These are phyloP conservation scores for Leishmania braziliensis DNA, from an alignment of 208 protist genomes.

Conservation along the genomic window DNA sequence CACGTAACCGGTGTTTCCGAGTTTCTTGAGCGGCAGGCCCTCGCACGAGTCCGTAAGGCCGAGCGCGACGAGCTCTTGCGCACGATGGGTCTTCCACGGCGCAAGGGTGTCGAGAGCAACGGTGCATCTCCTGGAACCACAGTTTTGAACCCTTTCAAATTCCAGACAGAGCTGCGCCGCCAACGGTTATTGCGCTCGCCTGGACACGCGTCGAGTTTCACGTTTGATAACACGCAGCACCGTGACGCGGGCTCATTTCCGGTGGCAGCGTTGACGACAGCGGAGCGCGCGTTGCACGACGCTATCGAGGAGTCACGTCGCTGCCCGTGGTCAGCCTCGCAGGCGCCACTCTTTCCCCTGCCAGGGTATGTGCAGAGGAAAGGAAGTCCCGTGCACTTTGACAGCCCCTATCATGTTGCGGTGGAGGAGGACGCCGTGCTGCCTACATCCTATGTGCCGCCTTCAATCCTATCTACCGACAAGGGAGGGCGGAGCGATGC, in stretches of 20 bases:
- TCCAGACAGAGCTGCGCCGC: conserved; percentile 23
- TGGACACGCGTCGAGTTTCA: background rate
- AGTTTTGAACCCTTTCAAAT: conserved; percentile 17
- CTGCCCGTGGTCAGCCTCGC: background rate
- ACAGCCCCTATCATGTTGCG: background rate
- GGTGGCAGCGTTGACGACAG: conserved; percentile 5
- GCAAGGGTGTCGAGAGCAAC: conserved; percentile 1
- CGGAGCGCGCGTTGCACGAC: conserved; percentile 26
- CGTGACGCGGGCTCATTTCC: background rate
- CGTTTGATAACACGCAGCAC: background rate
- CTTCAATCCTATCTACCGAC: background rate
- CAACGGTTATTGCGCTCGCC: conserved; percentile 3
- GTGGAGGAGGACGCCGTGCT: no score
- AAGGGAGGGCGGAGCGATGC: background rate
- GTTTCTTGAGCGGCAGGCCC: conserved; percentile 66
- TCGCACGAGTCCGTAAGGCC: conserved; percentile 45
- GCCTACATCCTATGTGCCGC: background rate
- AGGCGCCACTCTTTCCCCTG: conserved; percentile 15
- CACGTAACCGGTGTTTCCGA: conserved; percentile 43
- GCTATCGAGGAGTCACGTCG: conserved; percentile 6
- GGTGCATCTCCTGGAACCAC: conserved; percentile 2
- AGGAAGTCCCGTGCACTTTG: conserved; percentile 6
- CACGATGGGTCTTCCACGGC: conserved; percentile 35
- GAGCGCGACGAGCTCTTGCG: conserved; percentile 54
- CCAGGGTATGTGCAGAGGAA: conserved; percentile 15